These are phyloP conservation scores for Dioscorea cayenensis DNA, from an alignment of 116 monocot species.

Conservation along the genomic window DNA sequence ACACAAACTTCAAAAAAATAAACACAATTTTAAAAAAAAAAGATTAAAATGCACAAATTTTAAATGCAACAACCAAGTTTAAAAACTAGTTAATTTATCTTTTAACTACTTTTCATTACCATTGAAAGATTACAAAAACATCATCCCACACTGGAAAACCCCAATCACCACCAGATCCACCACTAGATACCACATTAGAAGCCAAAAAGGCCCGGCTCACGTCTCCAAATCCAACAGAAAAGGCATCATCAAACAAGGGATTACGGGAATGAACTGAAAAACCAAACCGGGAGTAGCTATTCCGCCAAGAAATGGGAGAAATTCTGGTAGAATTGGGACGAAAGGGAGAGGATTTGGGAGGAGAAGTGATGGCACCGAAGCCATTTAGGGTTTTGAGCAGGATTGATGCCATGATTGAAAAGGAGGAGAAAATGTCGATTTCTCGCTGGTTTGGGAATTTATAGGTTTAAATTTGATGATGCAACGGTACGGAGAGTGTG, in stretches of 20 bases:
- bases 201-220: background rate
- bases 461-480: too few relatives aligned
- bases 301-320: background rate
- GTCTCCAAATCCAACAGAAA: background rate
- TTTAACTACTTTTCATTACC: conserved; percentile 17
- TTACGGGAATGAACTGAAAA: background rate
- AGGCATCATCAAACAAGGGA: background rate
- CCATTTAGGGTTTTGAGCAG: too few relatives aligned
- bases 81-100: background rate
- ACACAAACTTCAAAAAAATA: background rate
- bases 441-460: too few relatives aligned
- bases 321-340: background rate
- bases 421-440: too few relatives aligned
- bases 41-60: background rate
- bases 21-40: background rate
- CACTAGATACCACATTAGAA: conserved; percentile 13
- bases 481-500: too few relatives aligned
- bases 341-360: background rate
- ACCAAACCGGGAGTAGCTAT: background rate
- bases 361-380: background rate
- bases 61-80: background rate
- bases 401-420: too few relatives aligned
- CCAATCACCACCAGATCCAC: conserved; percentile 16
- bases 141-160: conserved; percentile 20
- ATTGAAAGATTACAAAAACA: conserved; percentile 23